A percentile compares a stretch with the other conserved stretches of the same genome.
Conservation (phyloP, 2,329 filamentous ascomycete species). For the Ampelomyces quisqualis region DNA sequence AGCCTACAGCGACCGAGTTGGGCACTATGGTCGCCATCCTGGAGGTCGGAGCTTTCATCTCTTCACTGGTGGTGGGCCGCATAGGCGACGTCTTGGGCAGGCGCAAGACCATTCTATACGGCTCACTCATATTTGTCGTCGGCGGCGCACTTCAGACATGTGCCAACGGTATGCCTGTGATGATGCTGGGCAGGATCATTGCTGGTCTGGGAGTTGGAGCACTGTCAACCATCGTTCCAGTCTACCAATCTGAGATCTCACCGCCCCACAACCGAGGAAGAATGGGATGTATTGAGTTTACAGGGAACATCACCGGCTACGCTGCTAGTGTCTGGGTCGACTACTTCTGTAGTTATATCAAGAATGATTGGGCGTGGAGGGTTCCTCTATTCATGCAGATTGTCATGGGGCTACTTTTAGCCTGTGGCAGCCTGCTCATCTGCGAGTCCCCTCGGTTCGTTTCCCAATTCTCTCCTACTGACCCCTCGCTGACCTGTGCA, state of each 20-base stretch:
- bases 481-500: slow-evolving; percentile 46
- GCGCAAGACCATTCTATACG: slow-evolving; percentile 86
- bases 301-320: slow-evolving; percentile 94
- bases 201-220: slow-evolving; percentile 55
- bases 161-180: slow-evolving; percentile 82
- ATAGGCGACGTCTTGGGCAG: slow-evolving; percentile 91
- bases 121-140: slow-evolving; percentile 80
- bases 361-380: slow-evolving; percentile 84
- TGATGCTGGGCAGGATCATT: slow-evolving; percentile 60
- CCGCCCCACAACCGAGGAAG: slow-evolving; percentile 95
- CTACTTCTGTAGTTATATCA: slow-evolving; percentile 91
- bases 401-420: slow-evolving; percentile 85
- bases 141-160: slow-evolving; percentile 85
- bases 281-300: slow-evolving; percentile 96
- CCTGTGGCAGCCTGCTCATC: slow-evolving; percentile 83
- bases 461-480: too few species aligned
- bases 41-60: slow-evolving; percentile 88
- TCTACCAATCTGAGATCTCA: slow-evolving; percentile 63
- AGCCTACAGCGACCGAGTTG: slow-evolving; percentile 82
- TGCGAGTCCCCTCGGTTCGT: slow-evolving; percentile 88
- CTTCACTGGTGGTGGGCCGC: slow-evolving; percentile 81
- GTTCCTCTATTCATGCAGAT: slow-evolving; percentile 90
- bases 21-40: slow-evolving; percentile 98
- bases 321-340: slow-evolving; percentile 98
- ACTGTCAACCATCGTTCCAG: slow-evolving; percentile 54